These are phyloP conservation scores for Russula sp. DNA, from an alignment of 768 basidiomycete genomes.

Conservation along the genomic window DNA sequence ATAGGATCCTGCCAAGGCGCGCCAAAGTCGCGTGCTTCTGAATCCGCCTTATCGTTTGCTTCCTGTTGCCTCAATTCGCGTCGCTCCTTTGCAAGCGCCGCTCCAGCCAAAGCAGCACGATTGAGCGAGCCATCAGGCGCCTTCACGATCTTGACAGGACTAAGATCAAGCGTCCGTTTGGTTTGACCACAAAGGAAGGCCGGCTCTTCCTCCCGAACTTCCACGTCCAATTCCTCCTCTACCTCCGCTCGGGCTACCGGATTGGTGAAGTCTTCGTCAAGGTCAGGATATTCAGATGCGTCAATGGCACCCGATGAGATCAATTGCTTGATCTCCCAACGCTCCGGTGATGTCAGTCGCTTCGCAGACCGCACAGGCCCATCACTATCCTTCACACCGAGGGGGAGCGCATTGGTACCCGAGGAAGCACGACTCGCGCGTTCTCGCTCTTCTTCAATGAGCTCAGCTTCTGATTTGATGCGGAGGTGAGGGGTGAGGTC, in stretches of 20 bases:
- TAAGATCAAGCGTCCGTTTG: constrained; percentile 90
- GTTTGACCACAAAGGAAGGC: constrained; percentile 96
- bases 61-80: constrained; percentile 93
- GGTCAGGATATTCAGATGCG: constrained; percentile 90
- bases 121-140: constrained; percentile 98
- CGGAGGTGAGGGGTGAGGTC: constrained; percentile 94
- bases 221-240: constrained; percentile 96
- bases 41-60: constrained; percentile 89
- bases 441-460: constrained; percentile 71
- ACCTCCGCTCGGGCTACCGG: constrained; percentile 78
- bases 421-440: constrained; percentile 62
- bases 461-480: constrained; percentile 91
- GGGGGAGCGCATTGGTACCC: constrained; percentile 85
- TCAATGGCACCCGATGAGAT: constrained; percentile 92
- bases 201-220: constrained; percentile 95
- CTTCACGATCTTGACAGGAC: constrained; percentile 97
- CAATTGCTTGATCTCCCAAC: constrained; percentile 99
- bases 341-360: constrained; percentile 90
- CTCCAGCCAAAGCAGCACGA: constrained; percentile 90
- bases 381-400: constrained; percentile 50
- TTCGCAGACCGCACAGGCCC: constrained; percentile 75
- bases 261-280: constrained; percentile 82
- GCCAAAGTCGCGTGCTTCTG: constrained; percentile 90
- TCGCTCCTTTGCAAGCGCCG: constrained; percentile 91
- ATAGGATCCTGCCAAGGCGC: constrained; percentile 98